A percentile compares a stretch with the other conserved stretches of the same genome.
Evolutionary conservation across 164 flowering plant genomes (phyloP).

Genomic region (Platanus orientalis): DNA sequence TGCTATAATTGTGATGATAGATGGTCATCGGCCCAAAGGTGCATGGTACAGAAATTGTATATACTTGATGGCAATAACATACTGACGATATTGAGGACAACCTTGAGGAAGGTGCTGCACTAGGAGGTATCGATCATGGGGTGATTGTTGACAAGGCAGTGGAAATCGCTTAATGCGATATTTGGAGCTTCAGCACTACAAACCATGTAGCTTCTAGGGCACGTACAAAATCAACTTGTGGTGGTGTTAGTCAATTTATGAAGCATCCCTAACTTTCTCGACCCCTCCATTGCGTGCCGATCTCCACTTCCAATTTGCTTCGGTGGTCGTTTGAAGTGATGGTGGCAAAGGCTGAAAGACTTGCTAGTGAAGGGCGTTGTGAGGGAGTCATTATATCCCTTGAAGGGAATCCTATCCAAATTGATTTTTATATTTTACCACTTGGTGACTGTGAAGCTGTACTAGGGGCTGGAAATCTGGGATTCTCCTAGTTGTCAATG

Average conservation of each 20-base stretch:
- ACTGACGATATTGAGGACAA: no score
- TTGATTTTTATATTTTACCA: neutral
- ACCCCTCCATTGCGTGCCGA: neutral
- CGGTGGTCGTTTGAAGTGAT: neutral
- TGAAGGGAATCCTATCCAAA: neutral
- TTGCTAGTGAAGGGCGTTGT: slow-evolving; percentile 2
- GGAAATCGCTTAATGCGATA: neutral
- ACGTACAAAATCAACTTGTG: neutral
- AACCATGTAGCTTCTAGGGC: neutral
- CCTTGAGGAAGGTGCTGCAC: neutral
- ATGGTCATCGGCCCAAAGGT: no score
- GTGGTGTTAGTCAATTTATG: neutral
- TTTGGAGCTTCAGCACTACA: neutral
- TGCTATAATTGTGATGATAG: no score
- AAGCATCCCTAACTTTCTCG: no score
- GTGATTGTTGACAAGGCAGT: neutral
- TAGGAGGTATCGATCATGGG: no score
- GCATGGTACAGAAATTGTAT: no score
- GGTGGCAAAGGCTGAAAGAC: neutral
- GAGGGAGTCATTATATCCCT: neutral
- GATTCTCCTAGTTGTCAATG: neutral
- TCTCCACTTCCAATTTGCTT: neutral
- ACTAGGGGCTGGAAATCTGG: neutral
- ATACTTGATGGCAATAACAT: no score
- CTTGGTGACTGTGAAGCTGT: neutral